These are phyloP conservation scores for Cadophora sp. DNA, from an alignment of 2,329 filamentous ascomycete species.

Conservation along the genomic window DNA sequence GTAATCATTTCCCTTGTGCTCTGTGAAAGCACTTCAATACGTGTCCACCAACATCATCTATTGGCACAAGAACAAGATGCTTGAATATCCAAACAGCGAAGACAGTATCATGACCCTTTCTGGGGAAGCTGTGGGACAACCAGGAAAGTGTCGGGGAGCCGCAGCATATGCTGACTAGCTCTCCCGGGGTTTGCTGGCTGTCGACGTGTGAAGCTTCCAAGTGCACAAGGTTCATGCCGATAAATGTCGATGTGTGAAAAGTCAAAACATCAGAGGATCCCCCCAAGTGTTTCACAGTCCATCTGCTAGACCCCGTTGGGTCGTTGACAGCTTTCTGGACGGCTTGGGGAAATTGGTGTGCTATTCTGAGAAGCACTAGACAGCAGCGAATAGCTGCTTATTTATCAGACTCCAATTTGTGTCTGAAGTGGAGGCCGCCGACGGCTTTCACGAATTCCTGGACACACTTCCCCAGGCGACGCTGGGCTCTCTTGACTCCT, in stretches of 20 bases:
- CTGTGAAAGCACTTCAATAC: neutral
- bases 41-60: neutral
- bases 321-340: constrained; percentile 15
- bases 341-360: constrained; percentile 12
- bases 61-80: neutral
- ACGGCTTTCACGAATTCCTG: neutral
- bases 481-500: neutral
- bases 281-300: constrained; percentile 6
- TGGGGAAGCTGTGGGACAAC: neutral
- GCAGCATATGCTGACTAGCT: neutral
- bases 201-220: constrained; percentile 5
- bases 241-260: constrained; percentile 12
- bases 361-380: neutral
- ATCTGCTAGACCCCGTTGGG: neutral
- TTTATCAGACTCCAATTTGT: too few species aligned
- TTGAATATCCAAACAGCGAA: neutral
- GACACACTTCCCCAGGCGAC: neutral
- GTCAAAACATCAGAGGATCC: constrained; percentile 20
- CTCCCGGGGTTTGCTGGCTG: neutral
- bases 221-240: constrained; percentile 19
- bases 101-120: neutral
- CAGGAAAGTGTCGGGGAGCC: neutral
- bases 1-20: neutral
- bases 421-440: neutral
- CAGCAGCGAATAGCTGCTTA: neutral